Evolutionary conservation across 208 protist genomes (phyloP).

Genomic region (Acanthamoeba polyphaga): DNA sequence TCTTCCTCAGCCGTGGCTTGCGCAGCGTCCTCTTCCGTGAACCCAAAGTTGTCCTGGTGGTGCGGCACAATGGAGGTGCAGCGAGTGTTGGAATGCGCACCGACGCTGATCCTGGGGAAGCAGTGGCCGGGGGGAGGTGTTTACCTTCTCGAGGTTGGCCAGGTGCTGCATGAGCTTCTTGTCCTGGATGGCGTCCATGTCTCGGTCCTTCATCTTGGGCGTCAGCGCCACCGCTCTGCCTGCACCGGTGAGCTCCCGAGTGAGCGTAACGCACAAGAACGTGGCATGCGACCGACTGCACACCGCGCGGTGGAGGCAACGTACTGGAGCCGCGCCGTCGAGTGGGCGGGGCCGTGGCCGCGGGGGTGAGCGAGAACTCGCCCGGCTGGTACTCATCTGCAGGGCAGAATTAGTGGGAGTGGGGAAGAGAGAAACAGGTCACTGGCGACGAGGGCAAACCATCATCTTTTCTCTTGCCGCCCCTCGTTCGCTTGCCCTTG

Average conservation of each 20-base stretch:
- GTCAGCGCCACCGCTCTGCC: not conserved
- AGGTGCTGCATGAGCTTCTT: conserved; percentile 54
- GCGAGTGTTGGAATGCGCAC: not conserved
- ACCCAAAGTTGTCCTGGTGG: conserved; percentile 64
- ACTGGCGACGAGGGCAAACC: not conserved
- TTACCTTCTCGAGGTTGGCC: conserved; percentile 43
- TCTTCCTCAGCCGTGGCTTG: conserved; percentile 8
- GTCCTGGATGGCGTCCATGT: conserved; percentile 16
- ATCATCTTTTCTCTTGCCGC: conserved; percentile 36
- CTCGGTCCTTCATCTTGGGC: conserved; percentile 52
- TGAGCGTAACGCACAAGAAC: not conserved
- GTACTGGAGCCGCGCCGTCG: not conserved
- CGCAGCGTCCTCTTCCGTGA: conserved; percentile 60
- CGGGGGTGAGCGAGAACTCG: not conserved
- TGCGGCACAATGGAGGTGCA: not conserved
- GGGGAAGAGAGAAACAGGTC: not conserved
- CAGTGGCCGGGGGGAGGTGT: too few species aligned
- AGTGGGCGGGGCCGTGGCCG: not conserved
- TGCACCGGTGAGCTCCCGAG: not conserved
- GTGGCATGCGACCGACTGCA: not conserved
- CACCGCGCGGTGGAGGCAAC: not conserved
- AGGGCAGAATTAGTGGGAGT: not conserved
- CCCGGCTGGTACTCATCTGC: conserved; percentile 45
- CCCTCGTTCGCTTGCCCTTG: conserved; percentile 4
- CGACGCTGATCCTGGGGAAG: not conserved